A percentile compares a stretch with the other conserved stretches of the same genome.
Evolutionary conservation across 2,329 filamentous ascomycete genomes (phyloP).

Genomic region (Hypoxylon sp.): DNA sequence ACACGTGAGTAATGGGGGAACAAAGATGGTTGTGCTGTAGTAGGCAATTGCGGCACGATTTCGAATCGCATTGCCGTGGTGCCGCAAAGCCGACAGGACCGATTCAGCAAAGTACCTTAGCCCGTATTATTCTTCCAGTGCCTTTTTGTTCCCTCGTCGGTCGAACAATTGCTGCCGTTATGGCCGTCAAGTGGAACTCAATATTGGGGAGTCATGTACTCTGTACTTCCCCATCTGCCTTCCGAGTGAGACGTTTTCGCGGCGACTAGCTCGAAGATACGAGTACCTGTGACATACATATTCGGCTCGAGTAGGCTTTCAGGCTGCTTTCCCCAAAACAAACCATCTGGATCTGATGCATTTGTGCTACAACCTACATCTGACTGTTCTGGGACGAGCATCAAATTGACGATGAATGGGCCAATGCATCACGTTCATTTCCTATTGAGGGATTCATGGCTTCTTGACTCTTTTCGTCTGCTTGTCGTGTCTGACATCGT

Average conservation of each 20-base stretch:
- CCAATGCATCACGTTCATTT: constrained; percentile 12
- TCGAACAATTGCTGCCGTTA: constrained; percentile 40
- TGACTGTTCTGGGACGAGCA: constrained; percentile 18
- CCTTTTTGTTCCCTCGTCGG: constrained; percentile 27
- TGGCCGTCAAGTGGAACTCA: constrained; percentile 8
- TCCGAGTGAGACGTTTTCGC: constrained; percentile 7
- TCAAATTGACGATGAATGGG: constrained; percentile 5
- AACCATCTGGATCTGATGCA: constrained; percentile 31
- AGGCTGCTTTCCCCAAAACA: constrained; percentile 23
- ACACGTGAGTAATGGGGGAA: constrained; percentile 17
- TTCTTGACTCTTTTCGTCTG: constrained; percentile 21
- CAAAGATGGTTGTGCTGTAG: constrained; percentile 15
- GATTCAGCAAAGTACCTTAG: constrained; percentile 22
- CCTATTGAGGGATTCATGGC: constrained; percentile 24
- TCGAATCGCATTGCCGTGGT: constrained; percentile 26
- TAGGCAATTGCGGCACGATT: constrained; percentile 1
- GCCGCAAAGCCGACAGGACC: constrained; percentile 32
- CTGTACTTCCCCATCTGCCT: constrained; percentile 35
- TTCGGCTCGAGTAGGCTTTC: neutral
- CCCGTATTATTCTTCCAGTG: constrained; percentile 36
- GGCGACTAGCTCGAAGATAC: neutral
- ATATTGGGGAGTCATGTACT: constrained; percentile 14
- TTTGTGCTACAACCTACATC: constrained; percentile 28
- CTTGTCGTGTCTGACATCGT: constrained; percentile 41
- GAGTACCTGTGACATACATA: constrained; percentile 25